Conservation (phyloP, 371 early-diverging fungal species). For the Rhizopus delemar region DNA sequence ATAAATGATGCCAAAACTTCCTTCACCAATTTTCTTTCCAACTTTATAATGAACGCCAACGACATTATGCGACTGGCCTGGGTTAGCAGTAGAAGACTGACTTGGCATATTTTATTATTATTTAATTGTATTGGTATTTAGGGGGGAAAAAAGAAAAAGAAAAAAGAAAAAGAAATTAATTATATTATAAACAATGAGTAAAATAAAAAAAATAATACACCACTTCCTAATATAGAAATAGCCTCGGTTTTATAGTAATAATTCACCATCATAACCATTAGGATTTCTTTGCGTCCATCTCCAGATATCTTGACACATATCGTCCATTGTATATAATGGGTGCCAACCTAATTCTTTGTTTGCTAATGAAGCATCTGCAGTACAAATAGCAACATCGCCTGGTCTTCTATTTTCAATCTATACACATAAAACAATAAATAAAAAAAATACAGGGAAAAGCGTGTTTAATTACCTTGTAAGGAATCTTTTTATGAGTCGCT, state of each 20-base stretch:
- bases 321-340: slow-evolving; percentile 68
- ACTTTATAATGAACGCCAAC: slow-evolving; percentile 93
- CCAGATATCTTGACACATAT: slow-evolving; percentile 91
- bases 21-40: slow-evolving; percentile 92
- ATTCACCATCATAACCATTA: slow-evolving; percentile 58
- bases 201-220: slow-evolving; percentile 5
- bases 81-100: slow-evolving; percentile 27
- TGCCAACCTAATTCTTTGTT: slow-evolving; percentile 74
- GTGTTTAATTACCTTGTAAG: slow-evolving; percentile 49
- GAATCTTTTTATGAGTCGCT: slow-evolving; percentile 66
- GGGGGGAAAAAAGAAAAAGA: neutral
- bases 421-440: neutral
- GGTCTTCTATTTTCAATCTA: slow-evolving; percentile 65
- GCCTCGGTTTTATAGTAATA: slow-evolving; percentile 10
- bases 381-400: slow-evolving; percentile 83
- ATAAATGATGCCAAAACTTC: slow-evolving; percentile 93
- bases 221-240: slow-evolving; percentile 14
- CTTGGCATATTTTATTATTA: slow-evolving; percentile 18
- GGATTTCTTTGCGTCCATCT: slow-evolving; percentile 79
- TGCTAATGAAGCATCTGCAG: slow-evolving; percentile 78
- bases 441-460: slow-evolving; percentile 4
- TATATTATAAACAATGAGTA: neutral
- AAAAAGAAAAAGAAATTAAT: neutral
- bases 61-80: slow-evolving; percentile 41
- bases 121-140: slow-evolving; percentile 4